Base-by-base conservation (phyloP, 768 basidiomycete genomes). In the Boletus tomentosulus region DNA sequence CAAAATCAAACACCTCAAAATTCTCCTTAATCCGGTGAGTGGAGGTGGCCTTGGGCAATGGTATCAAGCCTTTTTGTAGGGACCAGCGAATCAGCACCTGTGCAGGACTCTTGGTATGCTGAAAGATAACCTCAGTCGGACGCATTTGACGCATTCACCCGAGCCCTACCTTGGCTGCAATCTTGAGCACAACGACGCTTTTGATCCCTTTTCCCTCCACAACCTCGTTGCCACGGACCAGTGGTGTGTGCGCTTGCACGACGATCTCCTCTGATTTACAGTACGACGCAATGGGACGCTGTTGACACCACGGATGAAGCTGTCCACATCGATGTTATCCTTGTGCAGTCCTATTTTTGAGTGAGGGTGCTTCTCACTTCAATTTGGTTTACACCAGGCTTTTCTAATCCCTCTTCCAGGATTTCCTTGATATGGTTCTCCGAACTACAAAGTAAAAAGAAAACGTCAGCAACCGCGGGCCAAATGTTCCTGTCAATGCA, bases 281-380 rank as follows among this genome's bases (percentile, higher is more conserved):
- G 67, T 86, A 93, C 3, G 83, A 76, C 16, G 87, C 87, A 51
- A 93, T 88, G 6, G 79, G 76, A 25, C 75, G 77, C 66, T 92
- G 90, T 66, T 92, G 90, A 70, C 87, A 91, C 62, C 84, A 81
- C 0, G 88, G 88, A 55, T 90, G 89, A 11, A 91, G 73, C 86
- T 90, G 56, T 25, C 47, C 51, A 34, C 30, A 8, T 35, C n/a
- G 46, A 31, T 28, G 28, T 57, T 42, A 48, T 24, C 35, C 41
- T 31, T 31, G 39, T 33, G 33, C n/a, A 22, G 28, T 35, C 19
- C 33, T 19, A 4, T 15, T 44, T n/a, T 46, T 8, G 16, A 16
- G 19, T 39, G 42, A 44, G 22, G 31, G 16, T 4, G 1, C 28
- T 12, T 46, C 57, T 58, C 49, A 61, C 66, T 35, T 68, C 66